Base-by-base conservation (phyloP, 2,329 filamentous ascomycete genomes). In the Pyrenophora seminiperda region DNA sequence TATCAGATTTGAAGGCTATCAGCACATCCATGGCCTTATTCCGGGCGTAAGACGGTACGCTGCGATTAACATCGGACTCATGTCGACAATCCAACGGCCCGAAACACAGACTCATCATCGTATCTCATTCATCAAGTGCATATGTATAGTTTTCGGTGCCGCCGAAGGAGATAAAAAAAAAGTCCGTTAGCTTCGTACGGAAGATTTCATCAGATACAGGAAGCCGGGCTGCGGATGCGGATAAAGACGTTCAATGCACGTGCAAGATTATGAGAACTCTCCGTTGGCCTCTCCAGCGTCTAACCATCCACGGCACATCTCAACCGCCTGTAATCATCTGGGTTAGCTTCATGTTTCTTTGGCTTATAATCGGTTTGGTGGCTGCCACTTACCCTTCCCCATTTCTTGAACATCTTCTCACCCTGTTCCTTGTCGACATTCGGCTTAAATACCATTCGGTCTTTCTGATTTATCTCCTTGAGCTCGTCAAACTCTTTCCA, bases 401-500 rank as follows among this genome's bases (percentile, higher is more conserved):
- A 92, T 59, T 83, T 82, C 61, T 79, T 80, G 66, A 90, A 91
- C 76, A 88, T 83, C 66, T 79, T 80, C 24, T 72, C 72, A 53
- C 85, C 84, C 61, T 84, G 80, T 53, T 82, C 77, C 55, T 78
- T 73, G 40, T 79, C 77, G 50, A 90, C 83, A 56, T 83, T 75
- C 1, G 90, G 89, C 63, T 82, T 76, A 68, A 96, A 96, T 14
- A 84, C 80, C 54, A 81, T 87, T 45, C 86, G 81, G 41, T 86
- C 88, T 43, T 81, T 80, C 51, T 81, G 84, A 72, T 91, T 91
- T 71, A 94, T 85, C 53, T 85, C 79, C 61, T 84, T 84, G 24
- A 96, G 76, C 63, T 93, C 89, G 20, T 85, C 82, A 49, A 94
- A 84, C 65, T 84, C 81, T 56, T 83, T 82, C 90, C 91, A 96